A percentile compares a stretch with the other conserved stretches of the same genome.
Evolutionary conservation across 1,139 yeast species (phyloP).

Genomic region (Taiozyma onychis): DNA sequence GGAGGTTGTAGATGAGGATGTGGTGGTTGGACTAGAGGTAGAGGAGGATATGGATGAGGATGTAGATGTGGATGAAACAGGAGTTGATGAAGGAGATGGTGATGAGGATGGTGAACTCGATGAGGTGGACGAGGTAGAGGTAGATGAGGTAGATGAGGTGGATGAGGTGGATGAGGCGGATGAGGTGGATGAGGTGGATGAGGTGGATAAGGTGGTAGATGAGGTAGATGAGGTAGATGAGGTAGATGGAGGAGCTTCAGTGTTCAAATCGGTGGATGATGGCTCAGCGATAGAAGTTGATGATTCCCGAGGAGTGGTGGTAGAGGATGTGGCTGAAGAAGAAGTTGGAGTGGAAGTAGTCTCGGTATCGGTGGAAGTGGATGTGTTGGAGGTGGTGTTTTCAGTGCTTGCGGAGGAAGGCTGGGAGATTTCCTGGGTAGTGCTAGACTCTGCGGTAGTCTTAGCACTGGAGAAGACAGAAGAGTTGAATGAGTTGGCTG

Average conservation of each 20-base stretch:
- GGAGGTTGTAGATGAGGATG: slow-evolving; percentile 5
- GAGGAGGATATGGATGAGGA: background rate
- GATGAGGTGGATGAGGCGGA: background rate
- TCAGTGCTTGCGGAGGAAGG: background rate
- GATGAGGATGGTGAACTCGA: background rate
- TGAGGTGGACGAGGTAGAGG: background rate
- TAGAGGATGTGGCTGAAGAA: slow-evolving; percentile 8
- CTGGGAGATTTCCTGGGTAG: background rate
- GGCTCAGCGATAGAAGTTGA: slow-evolving; percentile 9
- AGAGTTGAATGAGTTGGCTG: slow-evolving; percentile 1
- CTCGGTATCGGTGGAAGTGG: background rate
- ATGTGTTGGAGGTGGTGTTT: background rate
- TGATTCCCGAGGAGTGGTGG: slow-evolving; percentile 7
- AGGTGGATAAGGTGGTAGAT: background rate
- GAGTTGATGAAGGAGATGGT: background rate
- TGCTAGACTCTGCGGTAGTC: background rate
- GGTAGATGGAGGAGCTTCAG: slow-evolving; percentile 3
- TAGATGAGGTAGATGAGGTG: slow-evolving; percentile 1
- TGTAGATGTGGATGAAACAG: background rate
- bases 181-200: background rate
- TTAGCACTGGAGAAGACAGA: background rate
- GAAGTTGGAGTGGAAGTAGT: slow-evolving; percentile 12
- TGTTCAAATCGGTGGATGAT: slow-evolving; percentile 8
- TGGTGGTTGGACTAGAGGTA: slow-evolving; percentile 2
- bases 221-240: background rate